These are phyloP conservation scores for Penicillium arizonense DNA, from an alignment of 495 filamentous ascomycete species.

Conservation along the genomic window DNA sequence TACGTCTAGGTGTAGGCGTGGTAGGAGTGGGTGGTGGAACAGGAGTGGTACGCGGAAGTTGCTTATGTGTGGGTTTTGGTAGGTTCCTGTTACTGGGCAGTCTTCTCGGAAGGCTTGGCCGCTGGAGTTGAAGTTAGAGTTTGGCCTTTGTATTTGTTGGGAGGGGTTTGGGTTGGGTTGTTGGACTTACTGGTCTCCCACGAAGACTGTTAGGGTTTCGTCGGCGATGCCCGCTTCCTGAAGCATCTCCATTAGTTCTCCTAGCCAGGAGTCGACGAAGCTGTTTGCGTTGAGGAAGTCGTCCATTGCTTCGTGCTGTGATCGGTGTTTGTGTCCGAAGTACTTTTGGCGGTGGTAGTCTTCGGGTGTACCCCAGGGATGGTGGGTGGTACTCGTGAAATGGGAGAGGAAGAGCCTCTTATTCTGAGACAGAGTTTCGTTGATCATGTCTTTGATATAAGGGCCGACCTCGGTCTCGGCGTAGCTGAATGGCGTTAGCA, in stretches of 20 bases:
- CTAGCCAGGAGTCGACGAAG: slow-evolving; percentile 48
- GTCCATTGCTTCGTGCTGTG: slow-evolving; percentile 33
- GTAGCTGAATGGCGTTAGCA: slow-evolving; percentile 23
- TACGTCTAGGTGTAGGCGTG: slow-evolving; percentile 36
- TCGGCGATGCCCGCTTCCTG: slow-evolving; percentile 45
- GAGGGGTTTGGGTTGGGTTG: slow-evolving; percentile 25
- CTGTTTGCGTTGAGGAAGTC: slow-evolving; percentile 42
- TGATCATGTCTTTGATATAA: slow-evolving; percentile 44
- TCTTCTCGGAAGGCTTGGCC: slow-evolving; percentile 44
- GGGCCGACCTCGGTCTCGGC: slow-evolving; percentile 42
- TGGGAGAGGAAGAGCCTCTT: slow-evolving; percentile 46
- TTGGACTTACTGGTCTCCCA: slow-evolving; percentile 38
- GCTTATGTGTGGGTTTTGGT: slow-evolving; percentile 44
- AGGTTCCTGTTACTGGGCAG: slow-evolving; percentile 37
- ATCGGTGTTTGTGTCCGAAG: slow-evolving; percentile 24
- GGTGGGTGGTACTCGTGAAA: slow-evolving; percentile 46
- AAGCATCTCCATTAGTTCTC: slow-evolving; percentile 41
- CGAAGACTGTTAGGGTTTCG: slow-evolving; percentile 48
- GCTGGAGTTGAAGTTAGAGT: slow-evolving; percentile 24
- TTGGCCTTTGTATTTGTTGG: slow-evolving; percentile 10
- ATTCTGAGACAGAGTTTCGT: slow-evolving; percentile 34
- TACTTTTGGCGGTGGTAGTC: slow-evolving; percentile 31
- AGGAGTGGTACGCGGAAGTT: slow-evolving; percentile 45
- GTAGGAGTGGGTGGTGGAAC: slow-evolving; percentile 43
- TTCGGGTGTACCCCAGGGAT: slow-evolving; percentile 40